These are phyloP conservation scores for Euphorbia neoarborescens DNA, from an alignment of 441 rosid genomes.

Conservation along the genomic window DNA sequence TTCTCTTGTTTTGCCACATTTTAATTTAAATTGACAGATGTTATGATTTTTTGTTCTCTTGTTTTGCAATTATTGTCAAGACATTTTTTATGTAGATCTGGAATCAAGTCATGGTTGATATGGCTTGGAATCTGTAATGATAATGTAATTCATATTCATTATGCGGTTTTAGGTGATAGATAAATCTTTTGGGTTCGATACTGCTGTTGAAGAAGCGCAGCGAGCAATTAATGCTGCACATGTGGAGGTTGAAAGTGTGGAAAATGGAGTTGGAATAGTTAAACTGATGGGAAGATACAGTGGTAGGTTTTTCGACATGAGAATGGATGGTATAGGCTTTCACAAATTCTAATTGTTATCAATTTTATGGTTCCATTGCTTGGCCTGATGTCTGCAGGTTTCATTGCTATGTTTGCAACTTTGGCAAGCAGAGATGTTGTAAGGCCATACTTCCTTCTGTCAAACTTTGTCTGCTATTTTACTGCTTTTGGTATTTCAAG, in stretches of 20 bases:
- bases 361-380: neutral
- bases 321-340: constrained; percentile 1
- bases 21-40: too few relatives aligned
- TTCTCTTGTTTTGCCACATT: too few relatives aligned
- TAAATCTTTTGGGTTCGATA: constrained; percentile 51
- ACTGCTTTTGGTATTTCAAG: neutral
- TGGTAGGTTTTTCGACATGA: constrained; percentile 35
- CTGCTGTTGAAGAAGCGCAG: constrained; percentile 62
- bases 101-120: neutral
- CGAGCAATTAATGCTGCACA: constrained; percentile 56
- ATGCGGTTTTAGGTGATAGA: constrained; percentile 42
- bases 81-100: neutral
- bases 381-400: constrained; percentile 39
- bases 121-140: neutral
- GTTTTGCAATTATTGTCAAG: neutral
- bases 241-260: constrained; percentile 52
- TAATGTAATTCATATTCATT: constrained; percentile 4
- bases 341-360: neutral
- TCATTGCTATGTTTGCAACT: constrained; percentile 75
- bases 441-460: constrained; percentile 23
- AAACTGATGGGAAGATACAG: constrained; percentile 80
- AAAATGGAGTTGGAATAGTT: constrained; percentile 56
- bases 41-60: too few relatives aligned
- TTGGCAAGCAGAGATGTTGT: constrained; percentile 84
- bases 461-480: constrained; percentile 9